Evolutionary conservation across 306 rosid genomes (phyloP).

Genomic region (Adenanthera pavonina): DNA sequence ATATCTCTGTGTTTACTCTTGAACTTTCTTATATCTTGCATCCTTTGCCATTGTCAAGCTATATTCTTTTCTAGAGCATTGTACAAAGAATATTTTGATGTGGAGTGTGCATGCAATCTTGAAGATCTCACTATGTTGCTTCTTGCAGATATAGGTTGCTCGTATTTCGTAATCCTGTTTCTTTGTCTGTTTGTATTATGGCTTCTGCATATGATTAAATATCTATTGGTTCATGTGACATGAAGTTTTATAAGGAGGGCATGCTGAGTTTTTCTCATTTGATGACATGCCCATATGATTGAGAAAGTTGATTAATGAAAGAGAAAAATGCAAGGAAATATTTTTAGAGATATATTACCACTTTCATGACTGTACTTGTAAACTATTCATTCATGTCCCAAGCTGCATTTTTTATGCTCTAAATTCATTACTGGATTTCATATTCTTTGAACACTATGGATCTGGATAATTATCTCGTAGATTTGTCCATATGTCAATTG

Average conservation of each 20-base stretch:
- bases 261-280: constrained; percentile 20
- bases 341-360: constrained; percentile 5
- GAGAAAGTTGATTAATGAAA: constrained; percentile 27
- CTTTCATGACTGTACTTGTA: constrained; percentile 32
- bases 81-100: constrained; percentile 19
- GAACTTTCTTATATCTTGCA: constrained; percentile 19
- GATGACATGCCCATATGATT: constrained; percentile 29
- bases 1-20: constrained; percentile 14
- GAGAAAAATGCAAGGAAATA: constrained; percentile 33
- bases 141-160: constrained; percentile 41
- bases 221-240: constrained; percentile 29
- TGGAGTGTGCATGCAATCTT: constrained; percentile 22
- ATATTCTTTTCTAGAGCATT: constrained; percentile 25
- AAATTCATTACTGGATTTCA: constrained; percentile 40
- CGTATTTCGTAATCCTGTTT: constrained; percentile 35
- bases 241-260: constrained; percentile 25
- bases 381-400: constrained; percentile 25
- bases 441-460: constrained; percentile 36
- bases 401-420: constrained; percentile 30
- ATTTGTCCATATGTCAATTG: constrained; percentile 37
- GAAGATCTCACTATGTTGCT: constrained; percentile 30
- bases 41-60: constrained; percentile 15
- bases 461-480: constrained; percentile 37
- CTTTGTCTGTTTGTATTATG: constrained; percentile 31
- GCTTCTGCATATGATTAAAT: constrained; percentile 32